Percentiles rank a stretch among this genome's conserved stretches.
phyloP scores from a whole-genome alignment of 2,329 filamentous ascomycete genomes.

The Penicillium sp. region DNA sequence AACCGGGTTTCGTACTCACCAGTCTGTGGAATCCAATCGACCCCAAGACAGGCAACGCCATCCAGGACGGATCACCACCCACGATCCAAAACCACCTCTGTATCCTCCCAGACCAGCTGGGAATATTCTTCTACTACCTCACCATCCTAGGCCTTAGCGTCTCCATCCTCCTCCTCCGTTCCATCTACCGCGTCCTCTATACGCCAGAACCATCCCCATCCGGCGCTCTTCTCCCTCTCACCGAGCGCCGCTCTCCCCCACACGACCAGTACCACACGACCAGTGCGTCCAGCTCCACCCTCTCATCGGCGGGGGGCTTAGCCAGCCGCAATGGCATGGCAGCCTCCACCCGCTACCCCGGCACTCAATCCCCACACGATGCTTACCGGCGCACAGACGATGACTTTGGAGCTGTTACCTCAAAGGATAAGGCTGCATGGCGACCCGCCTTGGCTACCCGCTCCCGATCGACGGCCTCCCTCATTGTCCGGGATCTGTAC shows the following conservation, averaged over 20 bases:
- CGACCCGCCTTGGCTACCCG: slow-evolving; percentile 21
- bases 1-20: slow-evolving; percentile 80
- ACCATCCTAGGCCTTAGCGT: slow-evolving; percentile 58
- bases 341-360: slow-evolving; percentile 20
- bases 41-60: slow-evolving; percentile 39
- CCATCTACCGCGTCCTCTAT: slow-evolving; percentile 34
- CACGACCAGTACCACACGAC: slow-evolving; percentile 27
- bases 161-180: slow-evolving; percentile 46
- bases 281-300: slow-evolving; percentile 34
- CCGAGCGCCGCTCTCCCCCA: slow-evolving; percentile 27
- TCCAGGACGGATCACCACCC: slow-evolving; percentile 19
- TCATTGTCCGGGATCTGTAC: slow-evolving; percentile 61
- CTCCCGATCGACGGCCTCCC: slow-evolving; percentile 29
- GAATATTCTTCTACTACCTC: slow-evolving; percentile 77
- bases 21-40: slow-evolving; percentile 92
- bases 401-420: slow-evolving; percentile 9
- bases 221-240: slow-evolving; percentile 30
- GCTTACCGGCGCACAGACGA: slow-evolving; percentile 25
- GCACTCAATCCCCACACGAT: slow-evolving; percentile 19
- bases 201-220: slow-evolving; percentile 13
- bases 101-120: slow-evolving; percentile 81
- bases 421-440: slow-evolving; percentile 31
- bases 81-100: slow-evolving; percentile 90
- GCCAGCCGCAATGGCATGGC: slow-evolving; percentile 28
- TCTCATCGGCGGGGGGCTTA: slow-evolving; percentile 28